phyloP scores from a whole-genome alignment of 768 basidiomycete species.

The Pilatotrama ljubarskyi region DNA sequence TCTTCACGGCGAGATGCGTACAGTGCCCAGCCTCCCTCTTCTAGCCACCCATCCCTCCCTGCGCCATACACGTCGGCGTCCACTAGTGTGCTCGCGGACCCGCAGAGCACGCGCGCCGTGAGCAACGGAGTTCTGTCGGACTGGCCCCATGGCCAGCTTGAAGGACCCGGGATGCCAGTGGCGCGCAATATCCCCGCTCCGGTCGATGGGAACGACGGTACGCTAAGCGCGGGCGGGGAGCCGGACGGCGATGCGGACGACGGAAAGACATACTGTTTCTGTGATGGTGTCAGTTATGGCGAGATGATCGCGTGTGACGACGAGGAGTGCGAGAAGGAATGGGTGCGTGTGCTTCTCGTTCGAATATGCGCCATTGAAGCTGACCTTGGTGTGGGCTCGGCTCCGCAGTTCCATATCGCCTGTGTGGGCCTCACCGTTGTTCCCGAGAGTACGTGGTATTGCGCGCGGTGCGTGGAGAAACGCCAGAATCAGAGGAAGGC shows the following conservation, averaged over 20 bases:
- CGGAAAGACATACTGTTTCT: slow-evolving; percentile 79
- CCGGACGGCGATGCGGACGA: slow-evolving; percentile 61
- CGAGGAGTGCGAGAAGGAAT: slow-evolving; percentile 77
- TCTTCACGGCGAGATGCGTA: slow-evolving; percentile 42
- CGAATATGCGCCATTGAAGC: neutral
- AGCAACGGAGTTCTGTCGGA: slow-evolving; percentile 38
- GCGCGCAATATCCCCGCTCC: slow-evolving; percentile 43
- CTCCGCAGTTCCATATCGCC: slow-evolving; percentile 70
- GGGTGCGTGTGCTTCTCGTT: slow-evolving; percentile 59
- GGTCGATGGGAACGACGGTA: slow-evolving; percentile 38
- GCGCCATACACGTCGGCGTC: slow-evolving; percentile 35
- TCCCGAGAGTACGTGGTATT: slow-evolving; percentile 77
- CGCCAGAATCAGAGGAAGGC: slow-evolving; percentile 41
- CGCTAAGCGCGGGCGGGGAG: slow-evolving; percentile 44
- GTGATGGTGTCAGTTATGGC: slow-evolving; percentile 81
- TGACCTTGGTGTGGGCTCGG: neutral
- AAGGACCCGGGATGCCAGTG: slow-evolving; percentile 80
- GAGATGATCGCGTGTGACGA: slow-evolving; percentile 97
- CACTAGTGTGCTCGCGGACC: slow-evolving; percentile 10
- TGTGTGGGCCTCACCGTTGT: slow-evolving; percentile 69
- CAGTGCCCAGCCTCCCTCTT: slow-evolving; percentile 51
- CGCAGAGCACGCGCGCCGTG: slow-evolving; percentile 27
- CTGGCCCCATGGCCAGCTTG: slow-evolving; percentile 54
- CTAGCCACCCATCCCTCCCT: slow-evolving; percentile 58
- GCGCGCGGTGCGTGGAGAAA: slow-evolving; percentile 63